Conservation (phyloP, 768 basidiomycete genomes). For the Amanita polypyramis region DNA sequence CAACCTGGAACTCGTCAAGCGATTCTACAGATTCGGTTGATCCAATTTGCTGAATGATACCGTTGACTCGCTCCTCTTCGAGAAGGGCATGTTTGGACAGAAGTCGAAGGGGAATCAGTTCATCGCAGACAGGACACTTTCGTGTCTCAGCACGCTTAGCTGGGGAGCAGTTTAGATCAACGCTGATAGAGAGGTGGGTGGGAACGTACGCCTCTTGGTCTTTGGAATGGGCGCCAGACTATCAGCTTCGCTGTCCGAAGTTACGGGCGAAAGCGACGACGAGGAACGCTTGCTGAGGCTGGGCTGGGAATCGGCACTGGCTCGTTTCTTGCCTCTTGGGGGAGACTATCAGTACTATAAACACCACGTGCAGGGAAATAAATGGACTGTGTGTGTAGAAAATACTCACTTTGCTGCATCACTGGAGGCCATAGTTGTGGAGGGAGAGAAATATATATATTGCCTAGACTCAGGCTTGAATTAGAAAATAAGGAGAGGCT, state of each 20-base stretch:
- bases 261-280: conserved; percentile 24
- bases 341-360: conserved; percentile 7
- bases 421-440: not conserved
- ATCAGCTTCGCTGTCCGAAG: not conserved
- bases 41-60: conserved; percentile 54
- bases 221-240: conserved; percentile 14
- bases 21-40: conserved; percentile 37
- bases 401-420: conserved; percentile 20
- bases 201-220: conserved; percentile 40
- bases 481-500: not conserved
- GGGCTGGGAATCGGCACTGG: conserved; percentile 20
- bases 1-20: conserved; percentile 31
- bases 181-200: not conserved
- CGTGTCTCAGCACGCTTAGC: conserved; percentile 69
- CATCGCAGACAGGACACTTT: conserved; percentile 65
- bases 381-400: not conserved
- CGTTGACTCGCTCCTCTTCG: conserved; percentile 60
- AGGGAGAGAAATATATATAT: not conserved
- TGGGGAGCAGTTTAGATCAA: conserved; percentile 14
- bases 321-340: conserved; percentile 41
- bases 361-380: not conserved
- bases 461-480: not conserved
- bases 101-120: conserved; percentile 64
- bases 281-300: conserved; percentile 10
- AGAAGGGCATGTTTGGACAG: conserved; percentile 52